A percentile compares a stretch with the other conserved stretches of the same genome.
These are phyloP conservation scores for Phlebopus sp. DNA, from an alignment of 1,284 basidiomycete species.

Conservation along the genomic window DNA sequence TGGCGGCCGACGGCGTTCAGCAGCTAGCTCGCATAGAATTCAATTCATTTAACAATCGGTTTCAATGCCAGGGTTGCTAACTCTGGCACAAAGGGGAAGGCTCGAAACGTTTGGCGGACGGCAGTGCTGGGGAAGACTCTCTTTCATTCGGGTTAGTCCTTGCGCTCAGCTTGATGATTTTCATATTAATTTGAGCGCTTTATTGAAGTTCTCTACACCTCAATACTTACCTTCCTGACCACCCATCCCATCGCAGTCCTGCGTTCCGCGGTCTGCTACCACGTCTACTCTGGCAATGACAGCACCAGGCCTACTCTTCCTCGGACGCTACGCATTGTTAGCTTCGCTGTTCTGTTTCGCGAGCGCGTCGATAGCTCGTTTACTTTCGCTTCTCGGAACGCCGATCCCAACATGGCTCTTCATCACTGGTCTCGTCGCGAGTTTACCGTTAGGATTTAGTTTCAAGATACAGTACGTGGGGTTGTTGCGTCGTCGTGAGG, in stretches of 20 bases:
- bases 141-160: background rate
- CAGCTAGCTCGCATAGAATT: too few species aligned
- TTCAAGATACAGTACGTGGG: slow-evolving; percentile 6
- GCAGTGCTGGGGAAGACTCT: background rate
- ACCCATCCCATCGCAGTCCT: too few species aligned
- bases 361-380: background rate
- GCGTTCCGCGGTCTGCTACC: too few species aligned
- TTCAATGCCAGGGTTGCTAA: too few species aligned
- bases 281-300: background rate
- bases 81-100: too few species aligned
- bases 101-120: background rate
- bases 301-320: slow-evolving; percentile 4
- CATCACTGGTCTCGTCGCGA: slow-evolving; percentile 1
- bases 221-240: too few species aligned
- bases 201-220: too few species aligned
- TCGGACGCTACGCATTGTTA: background rate
- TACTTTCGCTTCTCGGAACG: slow-evolving; percentile 9
- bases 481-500: slow-evolving; percentile 10
- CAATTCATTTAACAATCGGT: too few species aligned
- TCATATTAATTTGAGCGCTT: too few species aligned
- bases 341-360: slow-evolving; percentile 5
- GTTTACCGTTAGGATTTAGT: slow-evolving; percentile 12
- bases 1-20: too few species aligned
- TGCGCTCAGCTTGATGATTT: background rate
- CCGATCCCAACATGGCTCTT: slow-evolving; percentile 14